phyloP scores from a whole-genome alignment of 495 filamentous ascomycete species.

The Podospora appendiculata region DNA sequence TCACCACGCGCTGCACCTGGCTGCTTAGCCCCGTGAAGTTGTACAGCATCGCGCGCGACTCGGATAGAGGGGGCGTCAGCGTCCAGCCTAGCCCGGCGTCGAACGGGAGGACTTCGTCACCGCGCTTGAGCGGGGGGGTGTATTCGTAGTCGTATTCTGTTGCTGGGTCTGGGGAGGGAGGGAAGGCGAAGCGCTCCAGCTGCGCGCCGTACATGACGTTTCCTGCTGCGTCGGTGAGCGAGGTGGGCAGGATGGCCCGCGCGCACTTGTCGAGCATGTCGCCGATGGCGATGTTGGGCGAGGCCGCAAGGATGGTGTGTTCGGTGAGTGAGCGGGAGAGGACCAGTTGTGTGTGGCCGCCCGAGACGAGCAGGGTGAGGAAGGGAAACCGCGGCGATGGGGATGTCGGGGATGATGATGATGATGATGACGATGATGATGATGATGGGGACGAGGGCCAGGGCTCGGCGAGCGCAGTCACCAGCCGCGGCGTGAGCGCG shows the following conservation, averaged over 20 bases:
- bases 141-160: slow-evolving; percentile 42
- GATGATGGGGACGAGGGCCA: neutral
- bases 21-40: slow-evolving; percentile 32
- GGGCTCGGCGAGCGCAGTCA: slow-evolving; percentile 45
- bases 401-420: neutral
- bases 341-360: slow-evolving; percentile 84
- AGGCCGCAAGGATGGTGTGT: slow-evolving; percentile 65
- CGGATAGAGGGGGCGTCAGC: slow-evolving; percentile 26
- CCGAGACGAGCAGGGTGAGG: slow-evolving; percentile 81
- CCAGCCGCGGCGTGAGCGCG: slow-evolving; percentile 78
- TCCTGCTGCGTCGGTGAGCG: slow-evolving; percentile 31
- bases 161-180: slow-evolving; percentile 22
- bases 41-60: slow-evolving; percentile 21
- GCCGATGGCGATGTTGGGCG: slow-evolving; percentile 71
- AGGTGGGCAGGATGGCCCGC: slow-evolving; percentile 57
- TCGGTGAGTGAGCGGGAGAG: slow-evolving; percentile 54
- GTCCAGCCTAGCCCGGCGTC: slow-evolving; percentile 17
- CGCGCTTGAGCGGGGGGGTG: slow-evolving; percentile 41
- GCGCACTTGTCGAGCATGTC: slow-evolving; percentile 80
- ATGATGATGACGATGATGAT: neutral
- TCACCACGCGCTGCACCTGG: slow-evolving; percentile 17
- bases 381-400: slow-evolving; percentile 62
- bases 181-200: slow-evolving; percentile 75
- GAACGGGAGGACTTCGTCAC: slow-evolving; percentile 39
- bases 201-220: slow-evolving; percentile 68